Base-by-base conservation (phyloP, 1,139 yeast genomes). In the Citeromyces hawaiiensis region DNA sequence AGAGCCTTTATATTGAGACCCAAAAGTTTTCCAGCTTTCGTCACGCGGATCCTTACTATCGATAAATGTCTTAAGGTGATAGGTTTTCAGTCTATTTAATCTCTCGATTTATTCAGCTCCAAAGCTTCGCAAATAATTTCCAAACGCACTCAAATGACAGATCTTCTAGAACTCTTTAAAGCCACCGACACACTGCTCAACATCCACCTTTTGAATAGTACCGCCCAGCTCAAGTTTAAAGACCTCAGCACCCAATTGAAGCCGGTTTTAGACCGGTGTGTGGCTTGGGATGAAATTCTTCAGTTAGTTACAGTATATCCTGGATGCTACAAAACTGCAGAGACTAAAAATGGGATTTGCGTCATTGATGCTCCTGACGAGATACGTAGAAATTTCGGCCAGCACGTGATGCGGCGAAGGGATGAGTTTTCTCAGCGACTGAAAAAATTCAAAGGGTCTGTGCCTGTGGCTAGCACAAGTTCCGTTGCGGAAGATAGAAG, bases 221-320 rank as follows among this genome's bases (percentile, higher is more conserved):
- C 37, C 2, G 25, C 25, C 5, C 16, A 25, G 25, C 37, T 29
- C 10, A 19, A 13, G 16, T 19, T 35, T 18, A 11, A 18, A 5
- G 17, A 19, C 17, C 29, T 35, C 16, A n/a, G 10, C 7, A 13
- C 13, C 29, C 30, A 18, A 14, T 21, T 35, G 13, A 9, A 15
- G n/a, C 15, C 18, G n/a, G 10, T 35, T 13, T 15, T 35, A 29
- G 30, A 19, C 11, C n/a, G 29, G 29, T 18, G n/a, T 13, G 30
- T 35, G 7, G 8, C 4, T 18, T 11, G 11, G 13, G 17, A 23
- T 11, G 30, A 35, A 11, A 29, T 35, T n/a, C 29, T 35, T 5
- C 37, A 35, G 37, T 16, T 35, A 13, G 6, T 35, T 7, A 17
- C 37, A 8, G 21, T 35, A 4, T 35, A 29, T 25, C 29, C 30